A percentile compares a stretch with the other conserved stretches of the same genome.
These are phyloP conservation scores for Candida oleophila DNA, from an alignment of 805 yeast genomes.

Conservation along the genomic window DNA sequence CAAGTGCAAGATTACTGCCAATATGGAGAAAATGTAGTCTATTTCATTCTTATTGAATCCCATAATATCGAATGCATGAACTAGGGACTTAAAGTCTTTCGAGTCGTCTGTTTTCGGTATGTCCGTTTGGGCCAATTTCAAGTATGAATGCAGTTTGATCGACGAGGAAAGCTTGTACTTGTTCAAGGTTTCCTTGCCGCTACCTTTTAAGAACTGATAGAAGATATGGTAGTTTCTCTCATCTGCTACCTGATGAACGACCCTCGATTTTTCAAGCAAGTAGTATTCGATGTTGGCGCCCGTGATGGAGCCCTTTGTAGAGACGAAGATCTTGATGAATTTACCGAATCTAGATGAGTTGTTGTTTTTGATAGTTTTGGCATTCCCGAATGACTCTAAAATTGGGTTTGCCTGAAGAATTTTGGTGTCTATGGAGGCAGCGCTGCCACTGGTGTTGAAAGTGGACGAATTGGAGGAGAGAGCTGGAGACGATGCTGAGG, in stretches of 20 bases:
- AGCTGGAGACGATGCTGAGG: background rate
- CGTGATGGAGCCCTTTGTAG: slow-evolving; percentile 57
- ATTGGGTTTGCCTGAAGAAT: slow-evolving; percentile 94
- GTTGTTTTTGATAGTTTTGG: slow-evolving; percentile 90
- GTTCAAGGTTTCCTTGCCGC: slow-evolving; percentile 45
- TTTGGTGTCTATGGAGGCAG: slow-evolving; percentile 84
- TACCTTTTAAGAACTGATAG: slow-evolving; percentile 80
- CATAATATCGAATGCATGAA: slow-evolving; percentile 69
- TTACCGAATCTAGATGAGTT: slow-evolving; percentile 97
- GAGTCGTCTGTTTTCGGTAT: slow-evolving; percentile 79
- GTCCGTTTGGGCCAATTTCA: slow-evolving; percentile 51
- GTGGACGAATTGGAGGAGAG: background rate
- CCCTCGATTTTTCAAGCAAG: slow-evolving; percentile 88
- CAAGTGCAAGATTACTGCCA: slow-evolving; percentile 77
- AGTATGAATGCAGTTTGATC: slow-evolving; percentile 49
- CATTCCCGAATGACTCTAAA: slow-evolving; percentile 93
- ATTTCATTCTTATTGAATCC: slow-evolving; percentile 61
- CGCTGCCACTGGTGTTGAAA: slow-evolving; percentile 16
- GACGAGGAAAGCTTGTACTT: slow-evolving; percentile 44
- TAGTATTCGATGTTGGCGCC: slow-evolving; percentile 97
- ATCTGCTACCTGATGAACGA: slow-evolving; percentile 64
- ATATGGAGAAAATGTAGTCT: slow-evolving; percentile 56
- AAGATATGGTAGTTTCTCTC: slow-evolving; percentile 95
- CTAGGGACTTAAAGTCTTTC: slow-evolving; percentile 60
- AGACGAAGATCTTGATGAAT: slow-evolving; percentile 83